These are phyloP conservation scores for Balansia obtecta DNA, from an alignment of 2,329 filamentous ascomycete species.

Conservation along the genomic window DNA sequence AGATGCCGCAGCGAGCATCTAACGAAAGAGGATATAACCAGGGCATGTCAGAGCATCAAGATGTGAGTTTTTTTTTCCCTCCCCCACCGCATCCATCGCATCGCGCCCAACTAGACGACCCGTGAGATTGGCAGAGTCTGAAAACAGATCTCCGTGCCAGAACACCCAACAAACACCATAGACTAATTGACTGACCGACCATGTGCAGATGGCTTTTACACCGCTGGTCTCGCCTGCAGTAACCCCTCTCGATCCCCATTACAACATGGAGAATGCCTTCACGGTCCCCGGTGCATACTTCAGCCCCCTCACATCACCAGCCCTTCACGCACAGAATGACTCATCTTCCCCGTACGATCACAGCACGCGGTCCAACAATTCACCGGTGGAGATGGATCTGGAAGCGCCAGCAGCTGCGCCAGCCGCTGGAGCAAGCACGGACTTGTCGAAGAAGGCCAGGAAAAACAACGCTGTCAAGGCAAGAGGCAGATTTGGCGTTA, in stretches of 20 bases:
- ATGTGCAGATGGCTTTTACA: conserved; percentile 56
- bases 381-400: conserved; percentile 45
- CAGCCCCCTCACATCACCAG: conserved; percentile 71
- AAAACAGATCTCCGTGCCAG: background rate
- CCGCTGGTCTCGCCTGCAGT: conserved; percentile 76
- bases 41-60: conserved; percentile 56
- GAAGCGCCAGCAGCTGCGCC: conserved; percentile 27
- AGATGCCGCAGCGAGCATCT: conserved; percentile 41
- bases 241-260: conserved; percentile 63
- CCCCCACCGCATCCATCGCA: no score
- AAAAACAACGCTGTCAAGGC: conserved; percentile 41
- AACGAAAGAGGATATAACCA: conserved; percentile 54
- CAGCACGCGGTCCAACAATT: conserved; percentile 34
- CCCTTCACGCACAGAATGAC: conserved; percentile 60
- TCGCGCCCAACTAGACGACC: no score
- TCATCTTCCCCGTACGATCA: conserved; percentile 31
- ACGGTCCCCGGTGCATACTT: conserved; percentile 63
- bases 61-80: conserved; percentile 28
- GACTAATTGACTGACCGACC: background rate
- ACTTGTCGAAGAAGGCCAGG: conserved; percentile 37
- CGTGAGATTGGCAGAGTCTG: no score
- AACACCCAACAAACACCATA: background rate
- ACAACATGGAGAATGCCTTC: conserved; percentile 46
- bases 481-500: conserved; percentile 39
- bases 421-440: conserved; percentile 28